Evolutionary conservation across 768 basidiomycete genomes (phyloP).

Genomic region (Mycena floridula): DNA sequence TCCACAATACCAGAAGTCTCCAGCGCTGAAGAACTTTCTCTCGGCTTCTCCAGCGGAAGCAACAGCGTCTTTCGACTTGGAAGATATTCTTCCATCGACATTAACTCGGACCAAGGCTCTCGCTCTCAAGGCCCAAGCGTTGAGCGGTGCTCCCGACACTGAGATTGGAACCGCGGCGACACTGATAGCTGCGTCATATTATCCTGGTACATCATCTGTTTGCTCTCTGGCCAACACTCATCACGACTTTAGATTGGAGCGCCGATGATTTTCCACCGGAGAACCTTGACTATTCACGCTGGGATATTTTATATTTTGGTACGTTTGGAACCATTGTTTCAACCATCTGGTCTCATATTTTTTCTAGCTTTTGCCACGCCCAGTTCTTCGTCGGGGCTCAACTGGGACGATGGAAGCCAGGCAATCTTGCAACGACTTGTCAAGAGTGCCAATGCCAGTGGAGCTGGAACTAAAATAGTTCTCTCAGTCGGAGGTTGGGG

Average conservation of each 20-base stretch:
- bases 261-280: conserved; percentile 44
- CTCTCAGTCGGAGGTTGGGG: conserved; percentile 74
- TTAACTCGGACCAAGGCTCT: conserved; percentile 32
- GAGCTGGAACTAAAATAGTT: conserved; percentile 56
- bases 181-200: conserved; percentile 40
- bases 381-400: conserved; percentile 45
- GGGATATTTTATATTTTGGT: conserved; percentile 67
- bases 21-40: conserved; percentile 33
- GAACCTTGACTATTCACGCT: conserved; percentile 53
- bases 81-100: conserved; percentile 43
- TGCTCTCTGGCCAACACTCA: conserved; percentile 34
- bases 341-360: conserved; percentile 3
- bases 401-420: conserved; percentile 45
- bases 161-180: conserved; percentile 18
- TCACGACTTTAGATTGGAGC: conserved; percentile 37
- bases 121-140: conserved; percentile 6
- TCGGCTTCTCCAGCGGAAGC: conserved; percentile 12
- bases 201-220: conserved; percentile 20
- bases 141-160: conserved; percentile 1
- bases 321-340: conserved; percentile 22
- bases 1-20: conserved; percentile 27
- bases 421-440: conserved; percentile 54
- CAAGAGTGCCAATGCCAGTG: conserved; percentile 45
- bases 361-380: conserved; percentile 65
- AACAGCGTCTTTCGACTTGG: conserved; percentile 25